Evolutionary conservation across 2,329 filamentous ascomycete species (phyloP).

Genomic region (Thelonectria blattea): DNA sequence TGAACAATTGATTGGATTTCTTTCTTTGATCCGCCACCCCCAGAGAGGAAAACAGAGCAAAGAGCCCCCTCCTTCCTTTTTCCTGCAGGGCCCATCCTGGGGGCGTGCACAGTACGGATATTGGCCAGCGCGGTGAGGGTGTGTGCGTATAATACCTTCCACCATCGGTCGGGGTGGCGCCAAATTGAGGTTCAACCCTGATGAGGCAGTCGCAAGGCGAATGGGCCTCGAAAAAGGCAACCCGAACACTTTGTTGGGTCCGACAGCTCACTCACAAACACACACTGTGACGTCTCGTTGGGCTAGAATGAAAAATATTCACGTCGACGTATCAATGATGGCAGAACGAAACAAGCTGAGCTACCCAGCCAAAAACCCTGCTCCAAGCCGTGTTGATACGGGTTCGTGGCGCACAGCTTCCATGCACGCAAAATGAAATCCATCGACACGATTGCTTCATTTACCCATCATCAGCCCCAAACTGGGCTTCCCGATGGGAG

Average conservation of each 20-base stretch:
- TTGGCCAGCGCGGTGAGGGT: not conserved
- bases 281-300: not conserved
- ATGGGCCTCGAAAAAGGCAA: constrained; percentile 1
- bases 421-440: not conserved
- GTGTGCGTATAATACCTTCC: not conserved
- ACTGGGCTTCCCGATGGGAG: too few relatives aligned
- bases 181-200: not conserved
- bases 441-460: constrained; percentile 1
- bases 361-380: not conserved
- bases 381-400: not conserved
- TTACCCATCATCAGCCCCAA: constrained; percentile 1
- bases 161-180: not conserved
- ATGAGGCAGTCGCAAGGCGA: constrained; percentile 8
- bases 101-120: not conserved
- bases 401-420: constrained; percentile 12
- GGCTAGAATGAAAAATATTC: not conserved
- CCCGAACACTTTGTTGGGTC: not conserved
- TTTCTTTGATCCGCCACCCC: not conserved
- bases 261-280: not conserved
- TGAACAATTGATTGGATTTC: not conserved
- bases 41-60: not conserved
- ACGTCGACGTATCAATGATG: constrained; percentile 1
- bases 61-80: not conserved
- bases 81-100: not conserved
- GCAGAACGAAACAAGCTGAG: not conserved